Conservation (phyloP, 306 rosid species). For the Datisca glomerata region DNA sequence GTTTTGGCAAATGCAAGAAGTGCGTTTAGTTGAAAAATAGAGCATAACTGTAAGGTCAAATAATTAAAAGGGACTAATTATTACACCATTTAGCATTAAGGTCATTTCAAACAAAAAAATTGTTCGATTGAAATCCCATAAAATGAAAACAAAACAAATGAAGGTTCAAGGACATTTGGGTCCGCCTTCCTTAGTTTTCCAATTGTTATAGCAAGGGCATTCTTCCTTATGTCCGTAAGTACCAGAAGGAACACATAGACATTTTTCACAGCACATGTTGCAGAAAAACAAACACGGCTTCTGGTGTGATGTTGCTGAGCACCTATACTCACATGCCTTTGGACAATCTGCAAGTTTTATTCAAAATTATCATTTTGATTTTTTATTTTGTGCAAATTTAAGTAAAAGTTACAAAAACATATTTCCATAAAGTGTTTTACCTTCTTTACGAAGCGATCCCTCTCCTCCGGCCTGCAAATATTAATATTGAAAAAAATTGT, state of each 20-base stretch:
- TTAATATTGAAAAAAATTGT: no score
- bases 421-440: background rate
- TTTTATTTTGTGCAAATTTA: background rate
- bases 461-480: constrained; percentile 14
- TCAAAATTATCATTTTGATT: background rate
- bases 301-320: constrained; percentile 19
- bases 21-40: no score
- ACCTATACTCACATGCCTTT: constrained; percentile 15
- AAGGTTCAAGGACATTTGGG: constrained; percentile 22
- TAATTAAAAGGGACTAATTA: no score
- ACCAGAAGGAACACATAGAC: constrained; percentile 28
- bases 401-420: background rate
- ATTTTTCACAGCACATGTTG: constrained; percentile 20
- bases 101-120: no score
- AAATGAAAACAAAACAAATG: no score
- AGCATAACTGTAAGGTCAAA: no score
- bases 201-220: constrained; percentile 26
- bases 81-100: no score
- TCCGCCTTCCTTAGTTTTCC: constrained; percentile 19
- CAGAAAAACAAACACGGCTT: constrained; percentile 24
- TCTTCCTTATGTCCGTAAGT: constrained; percentile 24
- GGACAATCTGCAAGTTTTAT: constrained; percentile 9
- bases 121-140: no score
- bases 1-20: no score
- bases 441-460: constrained; percentile 13